These are phyloP conservation scores for Aegilops tauschii DNA, from an alignment of 176 grass and related monocot genomes.

Conservation along the genomic window DNA sequence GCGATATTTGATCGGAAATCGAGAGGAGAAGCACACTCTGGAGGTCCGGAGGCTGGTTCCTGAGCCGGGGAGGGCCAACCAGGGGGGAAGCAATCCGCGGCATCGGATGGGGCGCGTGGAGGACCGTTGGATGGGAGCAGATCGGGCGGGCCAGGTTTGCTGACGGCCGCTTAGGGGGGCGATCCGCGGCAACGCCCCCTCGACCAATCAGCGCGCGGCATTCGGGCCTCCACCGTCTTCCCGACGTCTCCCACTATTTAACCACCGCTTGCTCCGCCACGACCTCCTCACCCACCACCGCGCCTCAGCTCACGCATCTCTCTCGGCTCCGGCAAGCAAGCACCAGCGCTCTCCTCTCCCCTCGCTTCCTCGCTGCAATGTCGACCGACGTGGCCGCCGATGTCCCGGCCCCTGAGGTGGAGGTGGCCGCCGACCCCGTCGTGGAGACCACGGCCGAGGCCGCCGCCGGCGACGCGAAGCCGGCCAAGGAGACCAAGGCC, in stretches of 20 bases:
- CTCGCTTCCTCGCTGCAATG: conserved; percentile 14
- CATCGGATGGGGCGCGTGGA: neutral
- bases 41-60: neutral
- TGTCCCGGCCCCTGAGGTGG: conserved; percentile 4
- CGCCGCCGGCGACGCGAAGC: conserved; percentile 36
- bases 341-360: neutral
- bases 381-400: conserved; percentile 39
- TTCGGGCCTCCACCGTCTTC: conserved; percentile 13
- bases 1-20: conserved; percentile 51
- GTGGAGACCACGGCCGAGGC: neutral
- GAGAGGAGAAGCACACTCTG: conserved; percentile 75
- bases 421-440: neutral
- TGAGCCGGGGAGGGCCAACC: neutral
- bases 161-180: conserved; percentile 1
- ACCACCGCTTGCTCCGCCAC: conserved; percentile 30
- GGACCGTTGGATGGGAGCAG: conserved; percentile 20
- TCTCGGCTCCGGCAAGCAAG: neutral
- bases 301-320: neutral
- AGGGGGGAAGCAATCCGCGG: conserved; percentile 44
- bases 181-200: conserved; percentile 47
- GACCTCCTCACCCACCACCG: conserved; percentile 17
- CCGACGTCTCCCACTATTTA: conserved; percentile 48
- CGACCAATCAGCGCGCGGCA: conserved; percentile 50
- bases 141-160: conserved; percentile 47
- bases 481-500: conserved; percentile 61